Conservation (phyloP, 2,329 filamentous ascomycete species). For the Alternaria viburni region DNA sequence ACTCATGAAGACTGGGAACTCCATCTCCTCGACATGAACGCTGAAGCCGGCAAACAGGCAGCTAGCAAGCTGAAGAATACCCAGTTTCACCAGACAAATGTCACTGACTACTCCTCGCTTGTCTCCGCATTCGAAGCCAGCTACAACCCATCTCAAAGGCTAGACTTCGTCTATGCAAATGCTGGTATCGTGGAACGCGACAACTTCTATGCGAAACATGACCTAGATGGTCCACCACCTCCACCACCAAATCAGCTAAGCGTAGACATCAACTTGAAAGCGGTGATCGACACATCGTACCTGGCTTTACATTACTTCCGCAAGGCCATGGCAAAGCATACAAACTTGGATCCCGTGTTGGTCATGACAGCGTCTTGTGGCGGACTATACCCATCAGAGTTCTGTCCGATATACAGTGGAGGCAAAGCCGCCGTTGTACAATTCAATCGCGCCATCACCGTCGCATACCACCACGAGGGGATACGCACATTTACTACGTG, state of each 20-base stretch:
- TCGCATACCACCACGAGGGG: slow-evolving; percentile 41
- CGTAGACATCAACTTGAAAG: slow-evolving; percentile 48
- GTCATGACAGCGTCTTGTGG: slow-evolving; percentile 50
- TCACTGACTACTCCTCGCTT: slow-evolving; percentile 46
- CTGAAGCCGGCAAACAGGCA: slow-evolving; percentile 41
- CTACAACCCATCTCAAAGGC: slow-evolving; percentile 42
- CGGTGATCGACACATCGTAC: slow-evolving; percentile 48
- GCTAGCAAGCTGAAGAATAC: slow-evolving; percentile 32
- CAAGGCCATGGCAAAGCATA: slow-evolving; percentile 16
- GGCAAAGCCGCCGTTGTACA: slow-evolving; percentile 49
- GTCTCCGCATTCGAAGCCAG: slow-evolving; percentile 47
- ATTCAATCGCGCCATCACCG: slow-evolving; percentile 49
- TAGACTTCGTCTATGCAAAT: slow-evolving; percentile 60
- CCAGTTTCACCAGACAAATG: slow-evolving; percentile 50
- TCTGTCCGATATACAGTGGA: slow-evolving; percentile 36
- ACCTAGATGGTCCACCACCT: slow-evolving; percentile 29
- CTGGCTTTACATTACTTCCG: slow-evolving; percentile 54
- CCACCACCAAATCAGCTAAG: slow-evolving; percentile 45
- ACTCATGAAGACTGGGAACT: slow-evolving; percentile 45
- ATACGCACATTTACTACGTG: slow-evolving; percentile 51
- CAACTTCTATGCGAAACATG: slow-evolving; percentile 50
- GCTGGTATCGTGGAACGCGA: slow-evolving; percentile 54
- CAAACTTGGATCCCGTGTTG: slow-evolving; percentile 31
- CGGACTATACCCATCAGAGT: slow-evolving; percentile 47
- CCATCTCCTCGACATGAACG: slow-evolving; percentile 52